Conservation (phyloP, 768 basidiomycete genomes). For the Russula brevipes region DNA sequence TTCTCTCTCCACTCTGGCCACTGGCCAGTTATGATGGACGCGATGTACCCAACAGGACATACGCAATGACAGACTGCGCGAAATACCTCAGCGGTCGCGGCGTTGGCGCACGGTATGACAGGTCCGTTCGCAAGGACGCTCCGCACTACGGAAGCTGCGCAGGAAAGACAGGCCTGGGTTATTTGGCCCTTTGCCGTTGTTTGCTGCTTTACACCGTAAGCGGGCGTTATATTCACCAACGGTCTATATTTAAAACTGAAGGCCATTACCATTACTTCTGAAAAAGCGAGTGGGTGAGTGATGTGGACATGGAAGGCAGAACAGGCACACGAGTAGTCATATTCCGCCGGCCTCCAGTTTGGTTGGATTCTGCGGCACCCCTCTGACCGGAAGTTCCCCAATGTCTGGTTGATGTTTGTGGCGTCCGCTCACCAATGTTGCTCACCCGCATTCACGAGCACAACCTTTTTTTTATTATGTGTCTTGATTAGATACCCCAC, state of each 20-base stretch:
- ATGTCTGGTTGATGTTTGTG: conserved; percentile 40
- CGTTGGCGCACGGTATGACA: conserved; percentile 55
- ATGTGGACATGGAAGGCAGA: conserved; percentile 87
- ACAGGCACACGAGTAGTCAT: conserved; percentile 83
- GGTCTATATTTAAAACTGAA: conserved; percentile 4
- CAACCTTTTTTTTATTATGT: not conserved
- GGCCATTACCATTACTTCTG: conserved; percentile 48
- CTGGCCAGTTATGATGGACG: conserved; percentile 15
- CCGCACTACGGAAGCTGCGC: conserved; percentile 66
- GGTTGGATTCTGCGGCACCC: conserved; percentile 81
- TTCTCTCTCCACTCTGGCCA: not conserved
- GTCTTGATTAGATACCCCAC: not conserved
- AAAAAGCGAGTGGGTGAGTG: conserved; percentile 67
- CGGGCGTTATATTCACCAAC: not conserved
- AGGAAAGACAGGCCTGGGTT: conserved; percentile 67
- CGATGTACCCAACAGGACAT: too few relatives aligned
- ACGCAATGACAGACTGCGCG: conserved; percentile 63
- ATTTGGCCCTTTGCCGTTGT: too few relatives aligned
- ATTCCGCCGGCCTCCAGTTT: conserved; percentile 69
- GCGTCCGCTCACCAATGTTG: too few relatives aligned
- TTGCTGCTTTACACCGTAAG: too few relatives aligned
- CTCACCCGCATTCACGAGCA: too few relatives aligned
- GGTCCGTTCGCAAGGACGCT: conserved; percentile 54
- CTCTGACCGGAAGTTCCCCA: conserved; percentile 49
- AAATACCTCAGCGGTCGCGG: conserved; percentile 84